Evolutionary conservation across 1,284 basidiomycete genomes (phyloP).

Genomic region (Leucoagaricus sp.): DNA sequence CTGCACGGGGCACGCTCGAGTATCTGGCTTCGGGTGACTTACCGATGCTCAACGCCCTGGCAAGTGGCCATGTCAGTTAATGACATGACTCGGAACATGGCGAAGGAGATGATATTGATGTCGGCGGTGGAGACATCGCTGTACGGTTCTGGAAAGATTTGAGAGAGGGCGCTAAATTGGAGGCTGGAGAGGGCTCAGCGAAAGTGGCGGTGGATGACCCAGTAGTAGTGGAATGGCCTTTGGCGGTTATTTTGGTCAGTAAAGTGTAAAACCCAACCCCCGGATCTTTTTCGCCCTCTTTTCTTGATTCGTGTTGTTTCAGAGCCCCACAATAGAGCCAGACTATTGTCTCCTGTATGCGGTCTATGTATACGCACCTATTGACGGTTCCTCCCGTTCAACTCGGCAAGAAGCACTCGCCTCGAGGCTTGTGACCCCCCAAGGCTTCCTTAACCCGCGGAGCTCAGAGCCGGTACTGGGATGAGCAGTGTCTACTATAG

Average conservation of each 20-base stretch:
- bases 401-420: too few relatives aligned
- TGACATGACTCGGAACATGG: not conserved
- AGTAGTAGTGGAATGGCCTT: constrained; percentile 72
- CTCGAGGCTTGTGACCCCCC: too few relatives aligned
- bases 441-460: too few relatives aligned
- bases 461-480: too few relatives aligned
- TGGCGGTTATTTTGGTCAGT: constrained; percentile 60
- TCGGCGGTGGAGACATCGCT: constrained; percentile 60
- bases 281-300: too few relatives aligned
- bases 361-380: too few relatives aligned
- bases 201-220: constrained; percentile 42
- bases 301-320: too few relatives aligned
- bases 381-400: too few relatives aligned
- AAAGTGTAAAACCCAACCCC: not conserved
- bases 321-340: too few relatives aligned
- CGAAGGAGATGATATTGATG: constrained; percentile 28
- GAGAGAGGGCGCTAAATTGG: constrained; percentile 41
- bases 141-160: constrained; percentile 60
- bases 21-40: not conserved
- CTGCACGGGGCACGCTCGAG: not conserved
- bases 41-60: constrained; percentile 18
- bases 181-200: constrained; percentile 24
- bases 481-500: too few relatives aligned
- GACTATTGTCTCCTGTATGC: too few relatives aligned
- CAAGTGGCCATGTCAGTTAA: not conserved